Base-by-base conservation (phyloP, 2,329 filamentous ascomycete genomes). In the Aspergillus bombycis region DNA sequence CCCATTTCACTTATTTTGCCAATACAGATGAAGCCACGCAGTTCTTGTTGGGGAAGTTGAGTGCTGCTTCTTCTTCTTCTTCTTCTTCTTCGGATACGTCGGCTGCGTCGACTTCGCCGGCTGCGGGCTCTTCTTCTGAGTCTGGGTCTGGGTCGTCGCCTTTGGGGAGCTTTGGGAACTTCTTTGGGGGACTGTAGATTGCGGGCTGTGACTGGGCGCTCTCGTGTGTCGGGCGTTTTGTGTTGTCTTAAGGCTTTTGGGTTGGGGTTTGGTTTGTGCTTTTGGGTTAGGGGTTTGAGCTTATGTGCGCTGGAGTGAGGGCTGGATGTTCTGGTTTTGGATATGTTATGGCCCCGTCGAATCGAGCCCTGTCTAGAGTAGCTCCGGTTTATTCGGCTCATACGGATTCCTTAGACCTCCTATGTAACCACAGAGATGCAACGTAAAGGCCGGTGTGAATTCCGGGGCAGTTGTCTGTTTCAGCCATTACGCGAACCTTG, bases 1-100 rank as follows among this genome's bases (percentile, higher is more conserved):
- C 77, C 3, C 79, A 82, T 72, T 68, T 80, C 46, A 74, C 74
- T 12, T 82, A 82, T 61, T 65, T 63, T 3, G 56, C 60, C 12
- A 66, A 79, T 67, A 75, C 71, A 14, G 60, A 53, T 2, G 72
- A 71, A 10, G 78, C 77, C 14, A 70, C 75, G 0, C 59, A 65
- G 16, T 71, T 68, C 62, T 58, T 72, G 34, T 62, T 30, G 72
- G 78, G 67, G 8, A 65, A 67, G 46, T 41, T 67, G 41, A 41
- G 50, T n/a, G 26, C 50, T n/a, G 21, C 48, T 11, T 32, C 48
- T 52, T 32, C 26, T 5, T 52, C 48, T 11, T 32, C 16, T 0
- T 34, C 50, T 12, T 34, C 28, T 10, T 53, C 50, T 32, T 28
- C 28, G 8, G 50, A 4, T n/a, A 21, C 16, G 34, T 32, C 48